Evolutionary conservation across 495 filamentous ascomycete species (phyloP).

Genomic region (Astrothelium macrocarpum): DNA sequence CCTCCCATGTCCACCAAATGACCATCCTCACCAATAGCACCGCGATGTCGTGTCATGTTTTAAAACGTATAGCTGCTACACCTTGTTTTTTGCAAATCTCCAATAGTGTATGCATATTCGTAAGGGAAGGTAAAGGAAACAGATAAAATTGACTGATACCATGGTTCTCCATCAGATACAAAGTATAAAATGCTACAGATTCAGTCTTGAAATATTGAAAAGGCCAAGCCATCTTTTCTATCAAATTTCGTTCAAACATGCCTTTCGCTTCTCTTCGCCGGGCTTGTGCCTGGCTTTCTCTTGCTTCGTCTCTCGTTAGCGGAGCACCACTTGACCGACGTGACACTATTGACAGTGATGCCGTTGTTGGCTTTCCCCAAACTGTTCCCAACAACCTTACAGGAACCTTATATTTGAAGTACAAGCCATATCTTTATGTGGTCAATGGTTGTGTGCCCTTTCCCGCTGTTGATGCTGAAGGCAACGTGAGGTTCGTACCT

Average conservation of each 20-base stretch:
- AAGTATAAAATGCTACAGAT: background rate
- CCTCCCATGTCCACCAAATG: too few relatives aligned
- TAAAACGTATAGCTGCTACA: too few relatives aligned
- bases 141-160: too few relatives aligned
- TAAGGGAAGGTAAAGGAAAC: too few relatives aligned
- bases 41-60: too few relatives aligned
- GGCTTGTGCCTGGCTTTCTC: background rate
- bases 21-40: too few relatives aligned
- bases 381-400: slow-evolving; percentile 37
- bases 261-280: background rate
- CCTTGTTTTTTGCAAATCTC: too few relatives aligned
- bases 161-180: background rate
- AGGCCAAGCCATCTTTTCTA: background rate
- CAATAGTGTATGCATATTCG: too few relatives aligned
- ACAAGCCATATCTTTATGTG: slow-evolving; percentile 43
- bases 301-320: background rate
- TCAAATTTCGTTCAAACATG: background rate
- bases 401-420: slow-evolving; percentile 40
- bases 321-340: background rate
- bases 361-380: slow-evolving; percentile 39
- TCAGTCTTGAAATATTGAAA: background rate
- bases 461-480: slow-evolving; percentile 42
- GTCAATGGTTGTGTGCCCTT: slow-evolving; percentile 47
- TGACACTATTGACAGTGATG: slow-evolving; percentile 19
- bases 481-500: slow-evolving; percentile 38